phyloP scores from a whole-genome alignment of 139 green algal species.

The Tetradesmus lagerheimii region DNA sequence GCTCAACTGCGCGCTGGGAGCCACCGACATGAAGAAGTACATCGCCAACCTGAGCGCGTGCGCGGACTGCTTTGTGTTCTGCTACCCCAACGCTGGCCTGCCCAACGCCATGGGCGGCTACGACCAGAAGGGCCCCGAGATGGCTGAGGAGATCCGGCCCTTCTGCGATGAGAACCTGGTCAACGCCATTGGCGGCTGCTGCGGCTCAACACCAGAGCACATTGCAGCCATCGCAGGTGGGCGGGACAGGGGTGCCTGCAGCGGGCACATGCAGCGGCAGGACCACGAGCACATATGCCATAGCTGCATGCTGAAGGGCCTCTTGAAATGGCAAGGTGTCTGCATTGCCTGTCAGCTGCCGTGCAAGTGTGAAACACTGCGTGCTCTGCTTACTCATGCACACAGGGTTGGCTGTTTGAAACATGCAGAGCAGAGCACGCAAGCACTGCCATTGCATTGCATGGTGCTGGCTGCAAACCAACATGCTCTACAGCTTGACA shows the following conservation, averaged over 20 bases:
- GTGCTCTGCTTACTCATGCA: too few species aligned
- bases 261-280: constrained; percentile 90
- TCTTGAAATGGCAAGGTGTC: constrained; percentile 69
- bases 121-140: constrained; percentile 94
- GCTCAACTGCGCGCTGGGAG: constrained; percentile 98
- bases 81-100: constrained; percentile 98
- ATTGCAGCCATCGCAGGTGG: constrained; percentile 82
- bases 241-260: constrained; percentile 77
- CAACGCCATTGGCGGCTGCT: constrained; percentile 98
- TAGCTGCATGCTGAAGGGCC: constrained; percentile 73
- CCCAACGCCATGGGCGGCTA: constrained; percentile 99
- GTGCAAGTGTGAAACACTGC: too few species aligned
- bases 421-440: too few species aligned
- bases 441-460: too few species aligned
- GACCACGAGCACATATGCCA: constrained; percentile 84
- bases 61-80: constrained; percentile 96
- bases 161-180: constrained; percentile 93
- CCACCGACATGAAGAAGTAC: constrained; percentile 96
- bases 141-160: constrained; percentile 95
- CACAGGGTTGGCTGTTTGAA: too few species aligned
- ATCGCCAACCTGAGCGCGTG: constrained; percentile 90
- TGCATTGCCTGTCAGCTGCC: constrained; percentile 85
- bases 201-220: constrained; percentile 92
- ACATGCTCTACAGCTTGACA: too few species aligned
- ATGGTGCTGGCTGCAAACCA: too few species aligned